Percentiles rank a stretch among this genome's conserved stretches.
Conservation (phyloP, 2,329 filamentous ascomycete genomes). For the Cadophora luteo-olivacea region DNA sequence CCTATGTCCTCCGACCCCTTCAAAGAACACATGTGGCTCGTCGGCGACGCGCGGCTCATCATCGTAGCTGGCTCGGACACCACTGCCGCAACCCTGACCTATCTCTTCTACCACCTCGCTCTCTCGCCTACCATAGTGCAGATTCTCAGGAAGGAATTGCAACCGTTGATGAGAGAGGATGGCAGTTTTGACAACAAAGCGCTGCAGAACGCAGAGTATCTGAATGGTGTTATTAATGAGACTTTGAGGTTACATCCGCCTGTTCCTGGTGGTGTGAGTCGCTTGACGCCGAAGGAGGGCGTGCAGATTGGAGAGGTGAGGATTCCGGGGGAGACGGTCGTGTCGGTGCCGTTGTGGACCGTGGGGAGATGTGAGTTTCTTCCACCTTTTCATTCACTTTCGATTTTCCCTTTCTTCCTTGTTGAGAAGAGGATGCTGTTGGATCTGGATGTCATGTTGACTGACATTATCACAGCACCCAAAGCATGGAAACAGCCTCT, state of each 20-base stretch:
- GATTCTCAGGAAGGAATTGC: slow-evolving; percentile 32
- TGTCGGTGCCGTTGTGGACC: slow-evolving; percentile 29
- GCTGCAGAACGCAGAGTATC: slow-evolving; percentile 36
- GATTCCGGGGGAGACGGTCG: slow-evolving; percentile 32
- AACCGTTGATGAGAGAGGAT: slow-evolving; percentile 23
- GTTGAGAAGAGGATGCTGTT: neutral
- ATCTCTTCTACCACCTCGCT: slow-evolving; percentile 48
- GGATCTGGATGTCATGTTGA: too few relatives aligned
- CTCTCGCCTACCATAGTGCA: slow-evolving; percentile 22
- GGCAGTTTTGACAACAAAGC: slow-evolving; percentile 22
- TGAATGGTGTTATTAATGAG: slow-evolving; percentile 51
- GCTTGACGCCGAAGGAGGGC: slow-evolving; percentile 48
- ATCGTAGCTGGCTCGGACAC: slow-evolving; percentile 52
- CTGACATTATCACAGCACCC: neutral
- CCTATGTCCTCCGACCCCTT: slow-evolving; percentile 12
- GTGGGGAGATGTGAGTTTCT: slow-evolving; percentile 33
- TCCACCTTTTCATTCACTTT: neutral
- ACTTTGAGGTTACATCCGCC: slow-evolving; percentile 48
- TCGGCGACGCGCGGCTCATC: slow-evolving; percentile 38
- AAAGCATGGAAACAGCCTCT: slow-evolving; percentile 17
- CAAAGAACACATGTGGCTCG: slow-evolving; percentile 26
- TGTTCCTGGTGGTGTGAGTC: slow-evolving; percentile 38
- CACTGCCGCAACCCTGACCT: slow-evolving; percentile 48
- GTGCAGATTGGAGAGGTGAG: slow-evolving; percentile 37
- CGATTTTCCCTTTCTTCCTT: neutral